phyloP scores from a whole-genome alignment of 192 early-diverging fungal species.

The Umbelopsis sp. region DNA sequence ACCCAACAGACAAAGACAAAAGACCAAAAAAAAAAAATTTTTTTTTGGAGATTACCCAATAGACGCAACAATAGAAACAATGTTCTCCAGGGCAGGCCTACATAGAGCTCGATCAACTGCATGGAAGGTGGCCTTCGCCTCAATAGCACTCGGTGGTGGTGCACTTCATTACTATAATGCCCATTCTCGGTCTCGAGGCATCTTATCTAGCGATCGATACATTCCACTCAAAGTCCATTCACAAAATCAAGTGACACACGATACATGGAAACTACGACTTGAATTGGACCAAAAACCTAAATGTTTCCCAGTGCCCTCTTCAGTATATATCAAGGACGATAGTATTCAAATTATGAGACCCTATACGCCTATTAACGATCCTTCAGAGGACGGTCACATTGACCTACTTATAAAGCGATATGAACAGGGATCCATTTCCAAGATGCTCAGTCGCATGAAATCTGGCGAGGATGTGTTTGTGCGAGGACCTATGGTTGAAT shows the following conservation, averaged over 20 bases:
- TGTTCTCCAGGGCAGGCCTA: slow-evolving; percentile 2
- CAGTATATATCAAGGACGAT: slow-evolving; percentile 71
- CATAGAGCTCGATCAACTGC: background rate
- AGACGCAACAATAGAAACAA: background rate
- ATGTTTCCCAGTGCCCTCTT: slow-evolving; percentile 52
- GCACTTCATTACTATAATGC: background rate
- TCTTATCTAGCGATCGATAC: slow-evolving; percentile 37
- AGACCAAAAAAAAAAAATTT: background rate
- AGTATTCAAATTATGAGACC: slow-evolving; percentile 67
- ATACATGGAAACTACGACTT: slow-evolving; percentile 62
- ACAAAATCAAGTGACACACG: slow-evolving; percentile 44
- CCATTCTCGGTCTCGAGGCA: background rate
- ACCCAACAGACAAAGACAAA: background rate
- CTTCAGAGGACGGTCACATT: slow-evolving; percentile 47
- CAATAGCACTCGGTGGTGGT: slow-evolving; percentile 1
- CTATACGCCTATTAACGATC: slow-evolving; percentile 66
- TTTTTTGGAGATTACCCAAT: background rate
- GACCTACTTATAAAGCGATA: slow-evolving; percentile 73
- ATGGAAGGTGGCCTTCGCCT: background rate
- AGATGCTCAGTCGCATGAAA: slow-evolving; percentile 54
- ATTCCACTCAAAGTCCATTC: slow-evolving; percentile 51
- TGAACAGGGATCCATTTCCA: slow-evolving; percentile 63
- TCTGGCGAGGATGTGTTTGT: slow-evolving; percentile 62
- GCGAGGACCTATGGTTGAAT: slow-evolving; percentile 64
- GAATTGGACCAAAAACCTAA: slow-evolving; percentile 44